Base-by-base conservation (phyloP, 176 grass and related monocot genomes). In the Aegilops umbellulata region DNA sequence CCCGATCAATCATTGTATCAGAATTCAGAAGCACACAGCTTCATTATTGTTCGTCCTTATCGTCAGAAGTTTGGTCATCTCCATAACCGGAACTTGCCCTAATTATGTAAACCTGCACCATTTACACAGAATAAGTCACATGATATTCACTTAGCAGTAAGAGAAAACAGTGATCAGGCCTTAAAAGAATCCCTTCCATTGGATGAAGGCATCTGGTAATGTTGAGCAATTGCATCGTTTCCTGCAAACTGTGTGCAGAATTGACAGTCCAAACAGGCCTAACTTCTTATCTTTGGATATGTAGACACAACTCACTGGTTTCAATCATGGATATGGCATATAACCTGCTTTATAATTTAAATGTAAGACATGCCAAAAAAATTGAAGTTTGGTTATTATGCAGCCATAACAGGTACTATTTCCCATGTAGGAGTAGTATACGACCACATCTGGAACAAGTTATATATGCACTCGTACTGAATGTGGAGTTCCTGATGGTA, bases 61-160 rank as follows among this genome's bases (percentile, higher is more conserved):
- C 58, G 19, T 57, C 51, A 22, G 53, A 58, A 58, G 53, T 58
- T 58, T 22, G 0, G 19, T 58, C 53, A 58, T 22, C 62, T 57
- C 85, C 82, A 41, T 93, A n/a, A 60, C 90, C 93, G 15, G 89
- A 86, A 34, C 85, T 93, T 58, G 81, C 90, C 26, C 92, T 88
- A 23, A 93, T 82, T 90, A 97, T 93, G 75, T 93, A 94, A 32
- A 94, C 89, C 90, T 93, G 84, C 26, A 88, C 3, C 32, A 27
- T 89, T 85, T 13, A 16, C 30, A 60, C 55, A 67, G 23, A 11
- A 75, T 10, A 73, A 13, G 26, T 3, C 23, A 9, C 8, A 74
- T 44, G 3, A 22, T 8, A 0, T 58, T 6, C 19, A 22, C 53
- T 41, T 38, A 89, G 82, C 17, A 65, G 44, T 55, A 80, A 10